Percentiles rank a stretch among this genome's conserved stretches.
Evolutionary conservation across 2,329 filamentous ascomycete species (phyloP).

Genomic region (Fusarium protoensiforme): DNA sequence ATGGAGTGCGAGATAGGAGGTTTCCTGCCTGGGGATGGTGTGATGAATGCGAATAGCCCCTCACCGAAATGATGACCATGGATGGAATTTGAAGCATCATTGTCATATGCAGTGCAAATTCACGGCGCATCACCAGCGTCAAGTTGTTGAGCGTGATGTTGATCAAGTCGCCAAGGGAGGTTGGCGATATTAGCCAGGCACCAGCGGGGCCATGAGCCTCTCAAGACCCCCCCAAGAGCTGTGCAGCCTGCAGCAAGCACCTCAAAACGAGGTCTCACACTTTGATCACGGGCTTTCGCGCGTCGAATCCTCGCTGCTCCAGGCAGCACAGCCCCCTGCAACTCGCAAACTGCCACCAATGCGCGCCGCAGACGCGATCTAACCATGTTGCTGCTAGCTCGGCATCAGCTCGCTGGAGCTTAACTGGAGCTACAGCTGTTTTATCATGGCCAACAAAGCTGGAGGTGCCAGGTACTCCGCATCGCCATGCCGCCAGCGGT

Average conservation of each 20-base stretch:
- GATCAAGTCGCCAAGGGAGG: background rate
- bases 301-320: constrained; percentile 16
- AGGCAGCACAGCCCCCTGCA: constrained; percentile 40
- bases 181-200: constrained; percentile 32
- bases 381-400: constrained; percentile 12
- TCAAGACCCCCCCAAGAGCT: background rate
- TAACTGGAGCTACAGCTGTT: background rate
- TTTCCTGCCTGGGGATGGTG: constrained; percentile 26
- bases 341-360: constrained; percentile 6
- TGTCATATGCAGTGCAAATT: constrained; percentile 9
- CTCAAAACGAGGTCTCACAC: background rate
- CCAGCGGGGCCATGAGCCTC: constrained; percentile 27
- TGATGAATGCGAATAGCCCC: constrained; percentile 5
- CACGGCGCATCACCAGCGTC: constrained; percentile 24
- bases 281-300: constrained; percentile 41
- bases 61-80: constrained; percentile 15
- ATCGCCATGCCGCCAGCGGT: constrained; percentile 2
- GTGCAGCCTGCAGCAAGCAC: background rate
- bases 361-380: constrained; percentile 28
- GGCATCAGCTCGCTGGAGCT: constrained; percentile 9
- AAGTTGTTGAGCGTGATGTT: constrained; percentile 19
- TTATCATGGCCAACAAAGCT: background rate
- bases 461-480: background rate
- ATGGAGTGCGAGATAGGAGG: background rate
- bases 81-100: background rate